A percentile compares a stretch with the other conserved stretches of the same genome.
Conservation (phyloP, 306 rosid genomes). For the Quercus variabilis region DNA sequence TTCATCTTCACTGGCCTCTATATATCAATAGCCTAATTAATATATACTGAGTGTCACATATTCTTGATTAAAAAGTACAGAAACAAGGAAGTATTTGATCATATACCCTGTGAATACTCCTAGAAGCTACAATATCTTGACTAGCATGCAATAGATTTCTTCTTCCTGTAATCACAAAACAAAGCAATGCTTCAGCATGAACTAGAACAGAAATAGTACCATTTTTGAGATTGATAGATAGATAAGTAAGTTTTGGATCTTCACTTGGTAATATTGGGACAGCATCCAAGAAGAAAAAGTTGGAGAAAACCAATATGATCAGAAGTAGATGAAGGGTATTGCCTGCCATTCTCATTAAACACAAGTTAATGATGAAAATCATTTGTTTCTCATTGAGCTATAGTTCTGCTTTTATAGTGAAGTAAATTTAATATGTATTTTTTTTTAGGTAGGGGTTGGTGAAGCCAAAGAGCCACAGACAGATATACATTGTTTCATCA, state of each 20-base stretch:
- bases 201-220: background rate
- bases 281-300: constrained; percentile 2
- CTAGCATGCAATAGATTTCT: background rate
- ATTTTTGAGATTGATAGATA: background rate
- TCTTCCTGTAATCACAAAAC: background rate
- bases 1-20: too few species aligned
- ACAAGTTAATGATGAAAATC: background rate
- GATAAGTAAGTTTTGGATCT: background rate
- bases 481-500: background rate
- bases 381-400: background rate
- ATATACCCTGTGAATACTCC: background rate
- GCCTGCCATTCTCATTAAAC: constrained; percentile 11
- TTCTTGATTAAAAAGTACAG: background rate
- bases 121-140: background rate
- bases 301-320: constrained; percentile 9
- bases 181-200: background rate
- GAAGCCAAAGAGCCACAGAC: background rate
- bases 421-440: background rate
- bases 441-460: background rate
- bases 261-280: background rate
- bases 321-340: background rate
- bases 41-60: background rate
- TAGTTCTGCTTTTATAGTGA: background rate
- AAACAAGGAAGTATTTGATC: background rate
- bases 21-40: too few species aligned